Base-by-base conservation (phyloP, 352 stramenopile species). In the Phytophthora uliginosa region DNA sequence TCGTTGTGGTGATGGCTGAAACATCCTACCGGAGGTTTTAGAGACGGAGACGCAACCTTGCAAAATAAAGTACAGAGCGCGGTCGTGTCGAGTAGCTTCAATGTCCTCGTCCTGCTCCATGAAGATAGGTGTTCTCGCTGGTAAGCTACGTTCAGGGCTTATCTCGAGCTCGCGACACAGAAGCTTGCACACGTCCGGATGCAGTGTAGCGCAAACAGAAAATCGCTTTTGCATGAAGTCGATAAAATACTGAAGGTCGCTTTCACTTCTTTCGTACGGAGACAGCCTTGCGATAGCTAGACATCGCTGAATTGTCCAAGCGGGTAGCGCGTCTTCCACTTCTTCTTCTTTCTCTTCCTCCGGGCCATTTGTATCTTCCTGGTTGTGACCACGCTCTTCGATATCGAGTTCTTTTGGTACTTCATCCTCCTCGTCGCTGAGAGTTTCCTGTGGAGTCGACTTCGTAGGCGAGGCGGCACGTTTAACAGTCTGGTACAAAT, bases 221-320 rank as follows among this genome's bases (percentile, higher is more conserved):
- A 90, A 90, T 31, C 66, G 36, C 2, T 74, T 74, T n/a, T 74
- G 75, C 54, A 92, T 74, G 18, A 79, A 76, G 36, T 92, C 85
- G 31, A 69, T 62, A 24, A 92, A 60, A 4, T 75, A 72, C 24
- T 79, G 65, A 47, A 91, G 53, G 4, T 92, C 82, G 8, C 77
- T 72, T 2, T 77, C 67, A 2, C 59, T 79, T 59, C 83, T 80
- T 40, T 71, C 59, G 3, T 12, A 34, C 3, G 61, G 56, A 51
- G 34, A 33, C 18, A 69, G 62, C 0, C 60, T 33, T 12, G 71
- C 72, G 48, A 89, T 78, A 13, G 50, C 51, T 18, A 89, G 40
- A n/a, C 71, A 72, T 18, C 48, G 71, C 26, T 69, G 59, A 17
- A 81, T 69, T 47, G 58, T 50, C 73, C 73, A 79, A 42, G 54